Percentiles rank a stretch among this genome's conserved stretches.
phyloP scores from a whole-genome alignment of 140 eudicot genomes.

The Ambrosia hybrid region DNA sequence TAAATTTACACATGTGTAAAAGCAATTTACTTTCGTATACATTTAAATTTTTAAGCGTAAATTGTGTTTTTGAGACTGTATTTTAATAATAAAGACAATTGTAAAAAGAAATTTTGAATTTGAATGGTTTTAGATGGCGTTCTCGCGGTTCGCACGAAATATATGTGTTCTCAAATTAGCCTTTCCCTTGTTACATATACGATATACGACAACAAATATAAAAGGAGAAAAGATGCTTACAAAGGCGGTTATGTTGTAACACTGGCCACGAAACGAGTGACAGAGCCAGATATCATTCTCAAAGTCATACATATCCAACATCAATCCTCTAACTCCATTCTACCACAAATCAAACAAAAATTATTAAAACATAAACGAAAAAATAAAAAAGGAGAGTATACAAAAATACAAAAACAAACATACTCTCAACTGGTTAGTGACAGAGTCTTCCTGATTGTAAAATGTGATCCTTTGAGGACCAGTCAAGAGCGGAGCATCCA shows the following conservation, averaged over 20 bases:
- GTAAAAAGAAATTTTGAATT: no score
- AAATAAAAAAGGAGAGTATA: no score
- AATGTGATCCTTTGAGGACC: conserved; percentile 90
- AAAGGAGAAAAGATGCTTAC: conserved; percentile 45
- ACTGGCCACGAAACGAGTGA: conserved; percentile 85
- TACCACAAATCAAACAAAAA: conserved; percentile 28
- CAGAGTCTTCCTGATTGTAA: conserved; percentile 95
- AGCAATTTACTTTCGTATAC: no score
- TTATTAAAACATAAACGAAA: not conserved
- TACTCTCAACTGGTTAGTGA: conserved; percentile 75
- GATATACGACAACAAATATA: not conserved
- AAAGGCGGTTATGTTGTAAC: conserved; percentile 93
- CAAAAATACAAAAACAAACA: not conserved
- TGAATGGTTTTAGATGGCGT: no score
- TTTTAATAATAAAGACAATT: no score
- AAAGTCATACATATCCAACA: conserved; percentile 99
- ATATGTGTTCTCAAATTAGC: no score
- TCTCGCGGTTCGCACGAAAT: no score
- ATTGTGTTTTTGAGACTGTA: no score
- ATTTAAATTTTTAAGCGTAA: no score
- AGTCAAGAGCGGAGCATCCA: conserved; percentile 87
- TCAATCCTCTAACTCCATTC: conserved; percentile 99
- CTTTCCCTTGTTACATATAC: not conserved
- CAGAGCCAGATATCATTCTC: conserved; percentile 95
- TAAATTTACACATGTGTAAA: no score